Evolutionary conservation across 2,329 filamentous ascomycete genomes (phyloP), one percentile per base, ranked within the genome.

Genomic region (Fusarium liriodendri): DNA sequence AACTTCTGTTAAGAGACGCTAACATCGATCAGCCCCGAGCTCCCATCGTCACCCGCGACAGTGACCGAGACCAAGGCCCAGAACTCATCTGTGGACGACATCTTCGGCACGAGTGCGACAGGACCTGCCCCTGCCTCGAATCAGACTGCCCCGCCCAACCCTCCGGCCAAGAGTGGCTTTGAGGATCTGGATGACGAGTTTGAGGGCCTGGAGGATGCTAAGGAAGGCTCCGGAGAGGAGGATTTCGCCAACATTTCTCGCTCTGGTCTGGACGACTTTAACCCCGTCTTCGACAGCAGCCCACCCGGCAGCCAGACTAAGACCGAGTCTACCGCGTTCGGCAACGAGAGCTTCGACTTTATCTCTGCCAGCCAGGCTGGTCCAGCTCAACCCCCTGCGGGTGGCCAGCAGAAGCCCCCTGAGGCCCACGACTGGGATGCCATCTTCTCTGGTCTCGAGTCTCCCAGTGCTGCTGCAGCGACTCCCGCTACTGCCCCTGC

Each of bases 351-450:
- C 79, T 91, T 90, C 67, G 89, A 91, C 80, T 90, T 91, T 77
- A 88, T 87, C 57, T 86, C 84, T 62, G 78, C 82, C 63, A 80
- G 75, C 70, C 79, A 82, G 9, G 77, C 78, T 58, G 75, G 77
- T 37, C 78, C 79, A 54, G 74, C 79, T 50, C 72, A 81, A 22
- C 73, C 86, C 67, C 84, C 85, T 60, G 84, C 83, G 59, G 80
- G 84, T 67, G 79, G 81, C 52, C 74, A 83, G 50, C 82, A 80
- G 58, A 82, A 85, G 69, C 80, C 82, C 32, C 76, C 84, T 0
- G 88, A 89, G 16, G 84, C 85, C 37, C 93, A 97, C 76, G 96
- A 98, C 81, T 98, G 97, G 97, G 96, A 98, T 79, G 93, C 95
- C 42, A 94, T 98, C 64, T 98, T 98, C 84, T 93, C 94, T 2